Evolutionary conservation across 352 stramenopile genomes (phyloP), one percentile per base, ranked within the genome.

Genomic region (Chrysophaeum taylorii): DNA sequence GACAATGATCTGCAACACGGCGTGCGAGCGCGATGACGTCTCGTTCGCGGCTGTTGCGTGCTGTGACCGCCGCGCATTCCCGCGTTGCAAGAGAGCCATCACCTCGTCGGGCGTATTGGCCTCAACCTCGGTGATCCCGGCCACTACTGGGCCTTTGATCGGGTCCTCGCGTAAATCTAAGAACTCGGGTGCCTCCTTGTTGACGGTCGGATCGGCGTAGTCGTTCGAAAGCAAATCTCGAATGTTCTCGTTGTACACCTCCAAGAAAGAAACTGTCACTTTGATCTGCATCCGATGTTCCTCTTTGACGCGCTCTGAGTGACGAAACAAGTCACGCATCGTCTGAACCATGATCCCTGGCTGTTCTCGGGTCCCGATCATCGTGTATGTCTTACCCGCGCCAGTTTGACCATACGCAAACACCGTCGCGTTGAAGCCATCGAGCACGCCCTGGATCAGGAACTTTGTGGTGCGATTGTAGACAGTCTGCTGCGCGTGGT

Each of bases 221-320:
- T 83, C 78, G n/a, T 81, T 75, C 0, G 70, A 69, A 39, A 83
- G 71, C 12, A 83, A 69, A 74, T 96, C 90, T 1, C 87, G 82
- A 64, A 96, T 96, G 72, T 91, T 94, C 71, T 96, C 89, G 61
- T 95, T 95, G 84, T 95, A 95, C 33, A 94, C 85, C 68, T 81
- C 75, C 33, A 81, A 60, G 68, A 76, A 79, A 18, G 38, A 68
- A 7, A 79, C 41, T 21, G 68, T 79, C 16, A 79, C 70, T 29
- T 69, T 66, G 64, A 75, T 69, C 37, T 75, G 38, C 18, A 31
- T 63, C 18, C 70, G 43, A 27, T 57, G n/a, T 33, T 52, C 42
- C 27, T 9, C 15, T 33, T 67, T 62, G 23, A 72, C 33, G 15
- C 68, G 9, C 7, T 79, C 69, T 54, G 91, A 89, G 29, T 86